Evolutionary conservation across 129 eudicot genomes (phyloP).

Genomic region (Saussurea involucrata): DNA sequence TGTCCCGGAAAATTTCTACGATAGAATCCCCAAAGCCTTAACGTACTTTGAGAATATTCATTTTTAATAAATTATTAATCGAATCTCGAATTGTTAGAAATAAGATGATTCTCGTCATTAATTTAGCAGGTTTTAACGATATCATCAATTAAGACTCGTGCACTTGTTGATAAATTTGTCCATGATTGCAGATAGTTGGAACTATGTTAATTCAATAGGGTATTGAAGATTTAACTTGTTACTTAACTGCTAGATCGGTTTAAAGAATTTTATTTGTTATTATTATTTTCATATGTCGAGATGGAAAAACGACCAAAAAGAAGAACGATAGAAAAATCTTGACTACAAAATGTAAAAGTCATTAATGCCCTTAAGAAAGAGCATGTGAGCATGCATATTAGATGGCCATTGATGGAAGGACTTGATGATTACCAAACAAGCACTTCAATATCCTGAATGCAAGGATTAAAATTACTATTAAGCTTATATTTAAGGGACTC

Average conservation of each 20-base stretch:
- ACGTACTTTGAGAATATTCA: neutral
- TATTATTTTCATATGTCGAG: neutral
- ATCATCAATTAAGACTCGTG: too few species aligned
- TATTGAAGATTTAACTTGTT: neutral
- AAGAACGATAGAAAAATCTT: neutral
- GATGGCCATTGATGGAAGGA: too few species aligned
- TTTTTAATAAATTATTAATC: too few species aligned
- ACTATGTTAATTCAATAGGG: too few species aligned
- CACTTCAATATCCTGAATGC: neutral
- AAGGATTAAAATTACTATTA: neutral
- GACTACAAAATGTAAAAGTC: neutral
- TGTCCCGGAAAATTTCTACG: neutral
- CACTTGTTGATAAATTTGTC: neutral
- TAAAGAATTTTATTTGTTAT: neutral
- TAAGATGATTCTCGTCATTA: too few species aligned
- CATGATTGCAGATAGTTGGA: too few species aligned
- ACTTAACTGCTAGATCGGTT: neutral
- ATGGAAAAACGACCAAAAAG: neutral
- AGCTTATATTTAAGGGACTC: neutral
- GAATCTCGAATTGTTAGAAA: neutral
- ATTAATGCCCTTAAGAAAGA: too few species aligned
- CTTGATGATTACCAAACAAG: too few species aligned
- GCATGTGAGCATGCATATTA: too few species aligned
- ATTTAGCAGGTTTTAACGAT: neutral
- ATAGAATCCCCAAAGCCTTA: neutral